Evolutionary conservation across 768 basidiomycete genomes (phyloP).

Genomic region (Collybia sordida): DNA sequence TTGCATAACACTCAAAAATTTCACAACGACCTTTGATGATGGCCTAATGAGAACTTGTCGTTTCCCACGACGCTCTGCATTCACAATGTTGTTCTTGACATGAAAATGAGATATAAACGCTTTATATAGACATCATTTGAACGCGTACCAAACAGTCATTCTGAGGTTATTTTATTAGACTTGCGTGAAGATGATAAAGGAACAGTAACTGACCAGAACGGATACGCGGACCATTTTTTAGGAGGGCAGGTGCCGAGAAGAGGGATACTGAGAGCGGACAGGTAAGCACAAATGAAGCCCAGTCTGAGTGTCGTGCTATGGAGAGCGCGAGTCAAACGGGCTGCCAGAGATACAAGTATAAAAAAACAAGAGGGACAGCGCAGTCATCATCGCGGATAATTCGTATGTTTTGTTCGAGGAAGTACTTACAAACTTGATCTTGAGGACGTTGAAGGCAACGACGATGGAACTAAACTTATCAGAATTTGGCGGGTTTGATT

Average conservation of each 20-base stretch:
- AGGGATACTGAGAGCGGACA: constrained; percentile 19
- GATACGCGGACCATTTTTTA: constrained; percentile 85
- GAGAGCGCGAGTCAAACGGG: constrained; percentile 81
- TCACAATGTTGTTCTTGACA: constrained; percentile 93
- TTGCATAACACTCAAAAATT: constrained; percentile 98
- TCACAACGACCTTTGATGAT: constrained; percentile 96
- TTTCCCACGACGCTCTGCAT: constrained; percentile 99
- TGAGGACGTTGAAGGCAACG: constrained; percentile 18
- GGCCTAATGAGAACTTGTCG: constrained; percentile 98
- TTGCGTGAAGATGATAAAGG: background rate
- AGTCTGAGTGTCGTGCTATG: constrained; percentile 83
- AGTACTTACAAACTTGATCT: constrained; percentile 44
- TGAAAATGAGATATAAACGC: constrained; percentile 4
- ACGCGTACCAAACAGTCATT: constrained; percentile 44
- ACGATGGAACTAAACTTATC: constrained; percentile 5
- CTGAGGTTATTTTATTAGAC: constrained; percentile 20
- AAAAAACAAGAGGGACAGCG: constrained; percentile 10
- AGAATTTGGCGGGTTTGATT: constrained; percentile 14
- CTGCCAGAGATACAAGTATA: constrained; percentile 24
- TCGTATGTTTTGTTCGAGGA: constrained; percentile 13
- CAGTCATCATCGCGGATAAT: constrained; percentile 20
- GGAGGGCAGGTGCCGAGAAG: constrained; percentile 2
- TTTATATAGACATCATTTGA: no score
- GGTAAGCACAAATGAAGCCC: constrained; percentile 48
- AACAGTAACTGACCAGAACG: constrained; percentile 67